Conservation (phyloP, 2,329 filamentous ascomycete genomes). For the Fusarium sp. region DNA sequence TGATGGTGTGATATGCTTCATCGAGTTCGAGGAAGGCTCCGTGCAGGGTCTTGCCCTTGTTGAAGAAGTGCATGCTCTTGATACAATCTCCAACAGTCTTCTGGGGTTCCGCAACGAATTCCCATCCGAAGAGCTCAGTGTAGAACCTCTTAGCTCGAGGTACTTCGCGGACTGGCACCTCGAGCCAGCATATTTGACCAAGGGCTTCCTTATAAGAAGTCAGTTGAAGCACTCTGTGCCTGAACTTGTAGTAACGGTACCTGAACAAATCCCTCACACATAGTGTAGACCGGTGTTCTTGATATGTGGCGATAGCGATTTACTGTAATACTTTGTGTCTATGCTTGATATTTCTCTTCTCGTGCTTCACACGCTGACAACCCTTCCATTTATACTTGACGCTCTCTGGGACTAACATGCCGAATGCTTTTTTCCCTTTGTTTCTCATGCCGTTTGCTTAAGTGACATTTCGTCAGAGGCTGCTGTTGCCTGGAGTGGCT, state of each 20-base stretch:
- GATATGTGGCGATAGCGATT: neutral
- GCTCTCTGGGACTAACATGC: neutral
- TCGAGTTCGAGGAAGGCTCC: constrained; percentile 54
- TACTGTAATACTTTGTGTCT: neutral
- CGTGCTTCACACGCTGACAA: neutral
- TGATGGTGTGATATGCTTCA: constrained; percentile 47
- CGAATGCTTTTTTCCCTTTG: neutral
- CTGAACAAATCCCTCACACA: constrained; percentile 27
- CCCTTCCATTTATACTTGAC: constrained; percentile 37
- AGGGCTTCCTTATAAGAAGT: constrained; percentile 34
- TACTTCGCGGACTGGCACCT: constrained; percentile 54
- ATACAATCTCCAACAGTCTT: constrained; percentile 41
- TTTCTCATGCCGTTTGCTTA: neutral
- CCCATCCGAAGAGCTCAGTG: constrained; percentile 52
- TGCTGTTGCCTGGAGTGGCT: constrained; percentile 43
- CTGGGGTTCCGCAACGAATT: constrained; percentile 42
- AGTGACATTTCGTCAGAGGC: constrained; percentile 26
- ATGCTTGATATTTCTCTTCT: neutral
- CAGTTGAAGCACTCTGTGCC: neutral
- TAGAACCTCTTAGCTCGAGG: constrained; percentile 55
- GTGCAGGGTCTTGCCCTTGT: constrained; percentile 49
- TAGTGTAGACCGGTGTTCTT: neutral
- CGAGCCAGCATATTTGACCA: constrained; percentile 56
- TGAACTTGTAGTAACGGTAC: constrained; percentile 9
- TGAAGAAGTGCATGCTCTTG: constrained; percentile 53